A percentile compares a stretch with the other conserved stretches of the same genome.
Conservation (phyloP, 2,329 filamentous ascomycete genomes). For the Fusarium palustre region DNA sequence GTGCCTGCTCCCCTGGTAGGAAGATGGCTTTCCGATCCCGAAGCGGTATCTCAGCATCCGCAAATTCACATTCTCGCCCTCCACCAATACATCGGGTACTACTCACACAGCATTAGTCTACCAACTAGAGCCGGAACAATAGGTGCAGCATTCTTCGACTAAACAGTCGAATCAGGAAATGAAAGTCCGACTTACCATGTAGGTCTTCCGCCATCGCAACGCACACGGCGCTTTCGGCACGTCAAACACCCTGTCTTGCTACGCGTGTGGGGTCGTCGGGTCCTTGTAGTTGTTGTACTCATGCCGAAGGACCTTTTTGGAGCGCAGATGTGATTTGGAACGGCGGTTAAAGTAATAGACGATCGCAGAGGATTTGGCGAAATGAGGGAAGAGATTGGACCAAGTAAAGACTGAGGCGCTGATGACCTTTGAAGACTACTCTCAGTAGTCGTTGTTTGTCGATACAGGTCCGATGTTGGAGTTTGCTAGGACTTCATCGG, state of each 20-base stretch:
- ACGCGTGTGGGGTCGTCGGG: slow-evolving; percentile 39
- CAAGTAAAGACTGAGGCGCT: background rate
- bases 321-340: background rate
- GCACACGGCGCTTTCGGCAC: slow-evolving; percentile 40
- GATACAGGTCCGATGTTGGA: background rate
- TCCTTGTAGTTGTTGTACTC: slow-evolving; percentile 8
- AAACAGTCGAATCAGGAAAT: background rate
- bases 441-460: background rate
- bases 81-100: slow-evolving; percentile 35
- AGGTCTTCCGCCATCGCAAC: slow-evolving; percentile 37
- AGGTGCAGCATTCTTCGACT: background rate
- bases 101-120: background rate
- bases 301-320: background rate
- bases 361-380: background rate
- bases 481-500: fast-evolving
- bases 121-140: fast-evolving
- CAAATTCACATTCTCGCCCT: slow-evolving; percentile 33
- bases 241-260: slow-evolving; percentile 40
- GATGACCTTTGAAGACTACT: background rate
- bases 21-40: slow-evolving; percentile 36
- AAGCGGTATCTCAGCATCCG: slow-evolving; percentile 32
- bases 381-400: background rate
- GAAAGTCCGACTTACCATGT: slow-evolving; percentile 31
- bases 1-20: slow-evolving; percentile 42
- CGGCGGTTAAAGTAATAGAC: background rate